Evolutionary conservation across 495 filamentous ascomycete species (phyloP).

Genomic region (Rostrohypoxylon terebratum): DNA sequence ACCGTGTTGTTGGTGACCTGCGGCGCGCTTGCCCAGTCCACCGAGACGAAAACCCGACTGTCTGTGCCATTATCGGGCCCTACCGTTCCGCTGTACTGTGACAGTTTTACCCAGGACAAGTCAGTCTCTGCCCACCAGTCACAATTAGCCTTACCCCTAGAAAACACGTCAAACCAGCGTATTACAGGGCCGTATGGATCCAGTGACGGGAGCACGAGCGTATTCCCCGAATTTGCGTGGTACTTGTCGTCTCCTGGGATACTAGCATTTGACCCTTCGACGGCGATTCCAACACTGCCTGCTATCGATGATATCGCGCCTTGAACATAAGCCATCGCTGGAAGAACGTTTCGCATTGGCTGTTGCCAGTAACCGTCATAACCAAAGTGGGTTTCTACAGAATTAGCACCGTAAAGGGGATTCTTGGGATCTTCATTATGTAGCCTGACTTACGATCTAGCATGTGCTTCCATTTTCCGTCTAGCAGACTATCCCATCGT

Average conservation of each 20-base stretch:
- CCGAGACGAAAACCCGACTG: constrained; percentile 67
- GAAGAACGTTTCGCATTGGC: constrained; percentile 75
- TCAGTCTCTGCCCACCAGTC: constrained; percentile 65
- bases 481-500: constrained; percentile 70
- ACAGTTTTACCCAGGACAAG: constrained; percentile 68
- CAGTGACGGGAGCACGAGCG: constrained; percentile 67
- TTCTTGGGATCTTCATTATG: not conserved
- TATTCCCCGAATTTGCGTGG: constrained; percentile 67
- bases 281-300: constrained; percentile 73
- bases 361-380: constrained; percentile 73
- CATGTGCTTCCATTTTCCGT: constrained; percentile 80
- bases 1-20: constrained; percentile 58
- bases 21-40: constrained; percentile 71
- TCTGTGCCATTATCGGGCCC: constrained; percentile 62
- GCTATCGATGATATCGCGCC: constrained; percentile 66
- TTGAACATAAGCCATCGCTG: constrained; percentile 69
- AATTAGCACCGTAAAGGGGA: constrained; percentile 19
- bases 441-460: constrained; percentile 65
- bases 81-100: constrained; percentile 66
- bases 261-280: constrained; percentile 73
- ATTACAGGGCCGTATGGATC: constrained; percentile 71
- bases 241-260: constrained; percentile 75
- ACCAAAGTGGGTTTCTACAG: constrained; percentile 63
- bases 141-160: constrained; percentile 68
- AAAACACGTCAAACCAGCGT: constrained; percentile 76